Evolutionary conservation across 148 eudicot genomes (phyloP), one percentile per base, ranked within the genome.

Genomic region (Camellia japonica): DNA sequence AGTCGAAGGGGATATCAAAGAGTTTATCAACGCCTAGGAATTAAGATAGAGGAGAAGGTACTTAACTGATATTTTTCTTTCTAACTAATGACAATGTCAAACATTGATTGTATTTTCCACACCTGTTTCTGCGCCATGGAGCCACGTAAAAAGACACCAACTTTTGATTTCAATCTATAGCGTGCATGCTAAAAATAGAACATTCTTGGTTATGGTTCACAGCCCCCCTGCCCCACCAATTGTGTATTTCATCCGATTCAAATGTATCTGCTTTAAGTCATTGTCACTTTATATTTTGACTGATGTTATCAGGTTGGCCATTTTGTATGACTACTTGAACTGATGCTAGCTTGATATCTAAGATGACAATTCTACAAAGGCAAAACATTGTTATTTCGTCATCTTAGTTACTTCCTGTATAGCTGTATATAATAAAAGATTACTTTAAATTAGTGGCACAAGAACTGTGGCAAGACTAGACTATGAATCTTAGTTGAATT

Each of bases 21-120:
- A 85, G 94, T 94, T 56, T 97, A 97, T 84, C 66, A 84, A 73
- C 87, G 93, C 38, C 92, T 97, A 2, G 98, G 92, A 56, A 89
- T 97, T 77, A 82, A 79, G 54, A 78, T 94, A 78, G n/a, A n/a
- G n/a, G 97, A 97, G 84, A 97, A 92, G 93, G 99, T 96, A 92
- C 54, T 60, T 14, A 43, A 30, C 30, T 30, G 30, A 30, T 30
- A 30, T 30, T 30, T 30, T 30, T 20, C 44, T 68, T 58, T 42
- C 30, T 58, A 51, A 11, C 63, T 3, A 61, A 8, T 42, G 71
- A 30, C 49, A 7, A n/a, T 71, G 65, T 47, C 61, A 20, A 71
- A 69, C 23, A 47, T 30, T 49, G 30, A 12, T 46, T 69, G 30
- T 14, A 47, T 38, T 20, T 73, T 56, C 44, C 46, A 56, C 18